Evolutionary conservation across 768 basidiomycete genomes (phyloP).

Genomic region (Mycena haematopus): DNA sequence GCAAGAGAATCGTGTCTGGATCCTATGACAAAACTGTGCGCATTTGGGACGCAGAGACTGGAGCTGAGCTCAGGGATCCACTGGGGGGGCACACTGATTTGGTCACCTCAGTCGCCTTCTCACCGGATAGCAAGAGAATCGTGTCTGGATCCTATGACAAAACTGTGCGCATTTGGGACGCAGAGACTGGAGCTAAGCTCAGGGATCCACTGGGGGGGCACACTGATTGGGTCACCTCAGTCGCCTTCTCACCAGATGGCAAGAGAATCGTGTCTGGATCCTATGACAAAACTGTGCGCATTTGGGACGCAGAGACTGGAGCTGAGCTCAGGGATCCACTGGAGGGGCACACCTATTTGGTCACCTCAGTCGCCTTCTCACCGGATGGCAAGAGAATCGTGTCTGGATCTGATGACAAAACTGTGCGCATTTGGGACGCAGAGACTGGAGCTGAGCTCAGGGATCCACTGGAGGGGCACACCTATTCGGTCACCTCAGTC

Average conservation of each 20-base stretch:
- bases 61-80: neutral
- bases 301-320: neutral
- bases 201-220: neutral
- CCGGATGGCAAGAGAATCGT: neutral
- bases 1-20: constrained; percentile 2
- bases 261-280: neutral
- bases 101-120: constrained; percentile 5
- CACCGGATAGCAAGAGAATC: neutral
- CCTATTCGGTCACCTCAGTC: neutral
- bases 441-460: neutral
- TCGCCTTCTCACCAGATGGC: neutral
- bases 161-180: constrained; percentile 5
- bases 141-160: constrained; percentile 3
- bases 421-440: constrained; percentile 6
- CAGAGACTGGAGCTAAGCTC: neutral
- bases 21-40: constrained; percentile 2
- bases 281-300: neutral
- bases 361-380: neutral
- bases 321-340: neutral
- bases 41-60: neutral
- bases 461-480: neutral
- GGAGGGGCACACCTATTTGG: neutral
- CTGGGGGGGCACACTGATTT: neutral
- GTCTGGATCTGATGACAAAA: constrained; percentile 4
- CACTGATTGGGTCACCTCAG: neutral